Evolutionary conservation across 495 filamentous ascomycete species (phyloP), one percentile per base, ranked within the genome.

Genomic region (Annulohypoxylon stygium): DNA sequence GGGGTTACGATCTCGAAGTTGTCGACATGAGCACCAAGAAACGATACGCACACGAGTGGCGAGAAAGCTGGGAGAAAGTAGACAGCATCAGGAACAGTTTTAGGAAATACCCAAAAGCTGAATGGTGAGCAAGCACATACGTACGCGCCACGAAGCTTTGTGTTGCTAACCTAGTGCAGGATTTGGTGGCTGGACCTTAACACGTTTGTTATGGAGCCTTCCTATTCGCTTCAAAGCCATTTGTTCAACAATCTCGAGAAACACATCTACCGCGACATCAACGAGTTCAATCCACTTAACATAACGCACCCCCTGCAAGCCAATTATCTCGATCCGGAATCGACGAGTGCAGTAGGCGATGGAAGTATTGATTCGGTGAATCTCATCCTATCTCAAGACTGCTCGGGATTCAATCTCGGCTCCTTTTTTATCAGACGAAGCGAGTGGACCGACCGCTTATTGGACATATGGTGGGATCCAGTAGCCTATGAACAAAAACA

Each of bases 131-230:
- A 68, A 33, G 25, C 50, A 5, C 50, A 54, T 30, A 34, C 60
- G 11, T 36, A 16, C 20, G 37, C 26, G 12, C 50, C 55, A 36
- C 16, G 20, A 66, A 37, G 43, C 9, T 47, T n/a, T 43, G 45
- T 62, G 50, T 61, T 41, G 62, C 83, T 84, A 78, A 83, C 61
- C 25, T 45, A 12, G 26, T 65, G 23, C 71, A 97, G 94, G 94
- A 96, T 99, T 75, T 99, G 96, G 96, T 99, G 97, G 97, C 85
- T 99, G 43, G 96, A 99, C 79, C 89, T 98, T 10, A 95, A 97
- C 79, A 99, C 97, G 16, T 97, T 97, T 80, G 90, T 99, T 75
- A 98, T 99, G 97, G 95, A 99, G 75, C 92, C 93, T 12, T 92
- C 90, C 8, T 93, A 95, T 78, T 97, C 96, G 1, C 87, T 99